Percentiles rank a stretch among this genome's conserved stretches.
Evolutionary conservation across 2,329 filamentous ascomycete genomes (phyloP).

Genomic region (Cordyceps militaris): DNA sequence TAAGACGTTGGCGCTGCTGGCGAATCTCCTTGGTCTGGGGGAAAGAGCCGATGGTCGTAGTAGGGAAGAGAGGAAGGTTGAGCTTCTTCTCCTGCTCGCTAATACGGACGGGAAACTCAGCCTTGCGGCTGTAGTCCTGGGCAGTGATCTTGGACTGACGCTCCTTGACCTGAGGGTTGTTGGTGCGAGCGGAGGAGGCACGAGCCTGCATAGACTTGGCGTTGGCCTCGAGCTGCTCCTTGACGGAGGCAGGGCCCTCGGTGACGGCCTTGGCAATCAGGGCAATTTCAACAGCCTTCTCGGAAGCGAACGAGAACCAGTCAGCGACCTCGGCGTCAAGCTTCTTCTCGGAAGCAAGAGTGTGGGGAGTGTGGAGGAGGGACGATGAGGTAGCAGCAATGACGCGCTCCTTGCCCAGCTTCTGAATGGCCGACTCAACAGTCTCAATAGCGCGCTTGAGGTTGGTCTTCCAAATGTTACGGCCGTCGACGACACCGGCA

Average conservation of each 20-base stretch:
- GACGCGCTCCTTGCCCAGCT: constrained; percentile 95
- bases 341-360: constrained; percentile 97
- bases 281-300: constrained; percentile 89
- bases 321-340: constrained; percentile 87
- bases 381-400: constrained; percentile 96
- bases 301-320: constrained; percentile 96
- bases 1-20: constrained; percentile 93
- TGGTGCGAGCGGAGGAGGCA: constrained; percentile 87
- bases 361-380: constrained; percentile 97
- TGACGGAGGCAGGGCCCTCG: constrained; percentile 79
- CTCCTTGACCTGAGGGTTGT: constrained; percentile 95
- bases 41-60: constrained; percentile 98
- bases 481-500: constrained; percentile 92
- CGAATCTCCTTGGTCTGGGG: constrained; percentile 99
- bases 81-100: constrained; percentile 85
- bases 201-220: constrained; percentile 89
- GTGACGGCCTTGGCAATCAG: constrained; percentile 96
- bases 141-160: constrained; percentile 81
- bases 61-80: constrained; percentile 93
- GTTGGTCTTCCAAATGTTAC: constrained; percentile 99
- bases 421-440: constrained; percentile 82
- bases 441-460: constrained; percentile 89
- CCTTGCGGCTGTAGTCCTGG: constrained; percentile 87
- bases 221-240: constrained; percentile 89
- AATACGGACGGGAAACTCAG: constrained; percentile 77